Evolutionary conservation across 192 early-diverging fungal species (phyloP).

Genomic region (Neocallimastix lanati): DNA sequence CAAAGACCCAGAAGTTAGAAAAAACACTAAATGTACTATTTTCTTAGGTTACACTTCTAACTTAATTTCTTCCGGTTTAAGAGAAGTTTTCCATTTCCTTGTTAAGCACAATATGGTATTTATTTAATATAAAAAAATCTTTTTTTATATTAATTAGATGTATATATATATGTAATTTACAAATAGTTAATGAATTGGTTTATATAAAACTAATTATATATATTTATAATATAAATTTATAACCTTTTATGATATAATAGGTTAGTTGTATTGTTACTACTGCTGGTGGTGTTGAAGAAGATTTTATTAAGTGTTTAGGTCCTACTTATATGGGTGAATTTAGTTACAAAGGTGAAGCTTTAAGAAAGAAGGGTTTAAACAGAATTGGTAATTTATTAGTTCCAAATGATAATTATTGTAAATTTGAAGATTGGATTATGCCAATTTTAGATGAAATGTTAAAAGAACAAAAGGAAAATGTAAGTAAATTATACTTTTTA

Average conservation of each 20-base stretch:
- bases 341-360: slow-evolving; percentile 44
- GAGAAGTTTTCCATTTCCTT: slow-evolving; percentile 78
- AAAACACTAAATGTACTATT: slow-evolving; percentile 75
- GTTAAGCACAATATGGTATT: slow-evolving; percentile 66
- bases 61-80: slow-evolving; percentile 80
- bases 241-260: no score
- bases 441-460: slow-evolving; percentile 87
- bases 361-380: slow-evolving; percentile 81
- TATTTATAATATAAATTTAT: no score
- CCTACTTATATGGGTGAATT: slow-evolving; percentile 76
- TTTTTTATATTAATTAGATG: no score
- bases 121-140: no score
- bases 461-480: slow-evolving; percentile 68
- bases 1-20: slow-evolving; percentile 36
- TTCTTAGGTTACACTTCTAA: slow-evolving; percentile 98
- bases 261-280: slow-evolving; percentile 78
- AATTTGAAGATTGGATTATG: slow-evolving; percentile 97
- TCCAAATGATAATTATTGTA: slow-evolving; percentile 97
- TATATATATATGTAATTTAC: no score
- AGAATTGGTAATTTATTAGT: slow-evolving; percentile 93
- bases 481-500: no score
- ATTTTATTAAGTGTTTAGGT: slow-evolving; percentile 92
- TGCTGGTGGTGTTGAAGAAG: slow-evolving; percentile 93
- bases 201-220: no score
- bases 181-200: no score